phyloP scores from a whole-genome alignment of 2,329 filamentous ascomycete genomes.

The Colletotrichum plurivorum region DNA sequence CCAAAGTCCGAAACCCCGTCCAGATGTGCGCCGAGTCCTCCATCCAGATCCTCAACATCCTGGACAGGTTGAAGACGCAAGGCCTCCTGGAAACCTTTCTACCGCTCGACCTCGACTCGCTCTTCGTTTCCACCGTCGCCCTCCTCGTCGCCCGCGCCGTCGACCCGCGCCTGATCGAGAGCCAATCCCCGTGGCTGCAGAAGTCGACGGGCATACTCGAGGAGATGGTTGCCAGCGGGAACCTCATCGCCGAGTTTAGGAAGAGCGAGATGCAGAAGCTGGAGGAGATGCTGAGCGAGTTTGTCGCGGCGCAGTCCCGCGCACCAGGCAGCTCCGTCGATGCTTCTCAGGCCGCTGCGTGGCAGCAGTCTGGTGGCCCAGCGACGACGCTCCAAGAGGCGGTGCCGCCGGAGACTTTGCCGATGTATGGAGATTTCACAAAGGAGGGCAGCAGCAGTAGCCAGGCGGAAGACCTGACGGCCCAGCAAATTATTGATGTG shows the following conservation, averaged over 20 bases:
- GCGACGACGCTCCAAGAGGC: not conserved
- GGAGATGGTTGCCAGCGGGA: conserved; percentile 61
- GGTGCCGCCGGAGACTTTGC: not conserved
- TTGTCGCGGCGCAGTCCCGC: not conserved
- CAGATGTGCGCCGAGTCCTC: conserved; percentile 53
- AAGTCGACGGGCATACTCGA: conserved; percentile 60
- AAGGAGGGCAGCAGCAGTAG: conserved; percentile 23
- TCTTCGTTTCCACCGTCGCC: conserved; percentile 59
- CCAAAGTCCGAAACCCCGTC: conserved; percentile 50
- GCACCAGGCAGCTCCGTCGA: not conserved
- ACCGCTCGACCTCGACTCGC: conserved; percentile 59
- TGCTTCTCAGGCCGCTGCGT: not conserved
- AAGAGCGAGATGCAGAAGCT: conserved; percentile 62
- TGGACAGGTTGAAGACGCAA: conserved; percentile 59
- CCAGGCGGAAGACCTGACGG: conserved; percentile 33
- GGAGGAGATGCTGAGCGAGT: conserved; percentile 52
- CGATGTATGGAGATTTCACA: not conserved
- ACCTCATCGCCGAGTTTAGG: conserved; percentile 60
- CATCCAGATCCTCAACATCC: conserved; percentile 53
- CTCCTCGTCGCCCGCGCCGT: conserved; percentile 55
- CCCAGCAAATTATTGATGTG: conserved; percentile 36
- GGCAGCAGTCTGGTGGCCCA: conserved; percentile 1
- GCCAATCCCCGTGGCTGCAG: conserved; percentile 54
- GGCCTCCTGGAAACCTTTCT: conserved; percentile 62
- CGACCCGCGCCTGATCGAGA: conserved; percentile 52